Evolutionary conservation across 305 asterid genomes (phyloP).

Genomic region (Andrographis paniculata): DNA sequence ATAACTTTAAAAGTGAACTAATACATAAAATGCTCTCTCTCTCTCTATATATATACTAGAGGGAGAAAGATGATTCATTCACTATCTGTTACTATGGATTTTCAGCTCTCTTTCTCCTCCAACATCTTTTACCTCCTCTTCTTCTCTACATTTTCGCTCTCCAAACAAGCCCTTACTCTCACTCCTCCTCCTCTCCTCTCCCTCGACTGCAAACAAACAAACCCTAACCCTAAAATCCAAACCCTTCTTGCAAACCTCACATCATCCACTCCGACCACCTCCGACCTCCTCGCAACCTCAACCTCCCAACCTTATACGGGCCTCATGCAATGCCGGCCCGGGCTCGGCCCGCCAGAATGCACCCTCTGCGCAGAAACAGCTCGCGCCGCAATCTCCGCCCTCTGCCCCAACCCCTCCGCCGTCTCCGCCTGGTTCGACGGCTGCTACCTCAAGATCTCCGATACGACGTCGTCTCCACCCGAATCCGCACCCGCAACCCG

Average conservation of each 20-base stretch:
- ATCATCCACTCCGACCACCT: not conserved
- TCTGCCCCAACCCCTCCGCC: conserved; percentile 8
- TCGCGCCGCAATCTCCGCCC: conserved; percentile 10
- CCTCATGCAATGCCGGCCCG: conserved; percentile 23
- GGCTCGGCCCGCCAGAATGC: conserved; percentile 8
- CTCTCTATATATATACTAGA: too few relatives aligned
- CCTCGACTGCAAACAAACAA: conserved; percentile 3
- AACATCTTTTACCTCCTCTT: conserved; percentile 5
- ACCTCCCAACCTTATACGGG: conserved; percentile 9
- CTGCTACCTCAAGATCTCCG: conserved; percentile 16
- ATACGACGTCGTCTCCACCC: not conserved
- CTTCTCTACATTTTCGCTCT: conserved; percentile 5
- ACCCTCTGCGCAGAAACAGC: conserved; percentile 8
- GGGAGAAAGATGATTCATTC: too few relatives aligned
- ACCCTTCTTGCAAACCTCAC: conserved; percentile 15
- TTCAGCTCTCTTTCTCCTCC: too few relatives aligned
- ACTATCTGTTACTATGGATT: too few relatives aligned
- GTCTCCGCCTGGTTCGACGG: conserved; percentile 24
- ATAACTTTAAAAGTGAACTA: too few relatives aligned
- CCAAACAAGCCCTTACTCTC: not conserved
- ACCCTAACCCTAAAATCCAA: conserved; percentile 1
- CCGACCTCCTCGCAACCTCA: conserved; percentile 10
- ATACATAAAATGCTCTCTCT: too few relatives aligned
- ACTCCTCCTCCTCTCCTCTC: conserved; percentile 9
- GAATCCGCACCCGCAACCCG: not conserved